Evolutionary conservation across 768 basidiomycete species (phyloP), one percentile per base, ranked within the genome.

Genomic region (Pisolithus sp.): DNA sequence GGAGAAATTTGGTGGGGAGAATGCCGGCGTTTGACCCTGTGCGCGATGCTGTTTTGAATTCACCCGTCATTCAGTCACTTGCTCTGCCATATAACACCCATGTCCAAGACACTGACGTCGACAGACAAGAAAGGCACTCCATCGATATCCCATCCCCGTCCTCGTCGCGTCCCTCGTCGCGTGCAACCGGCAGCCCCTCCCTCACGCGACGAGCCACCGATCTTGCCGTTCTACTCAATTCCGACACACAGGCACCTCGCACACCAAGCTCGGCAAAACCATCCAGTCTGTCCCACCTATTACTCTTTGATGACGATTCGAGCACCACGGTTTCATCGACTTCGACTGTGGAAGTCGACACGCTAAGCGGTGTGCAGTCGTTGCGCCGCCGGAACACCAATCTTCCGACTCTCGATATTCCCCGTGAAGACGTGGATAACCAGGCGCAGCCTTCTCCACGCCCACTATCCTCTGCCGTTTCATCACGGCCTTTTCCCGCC

Each of bases 31-130:
- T 89, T 76, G 89, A 90, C 77, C 87, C 89, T 61, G 87, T 91
- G 55, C 80, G 89, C 67, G 89, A 90, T 77, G 89, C 89, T 55
- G 85, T 89, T 62, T 79, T 86, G 60, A 87, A 87, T 69, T 86
- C 85, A 40, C 87, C 87, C 28, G 67, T 81, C 60, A 74, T 76
- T 38, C 74, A 75, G 57, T 63, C 76, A 46, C 70, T 69, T 60
- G 51, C 72, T 55, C 71, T 74, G 49, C 60, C 43, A 37, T 61
- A 59, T 36, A 5, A 12, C 10, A 41, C 28, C 20, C 59, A 65
- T 44, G 44, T 55, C 30, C 53, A 67, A 48, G 63, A 61, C 53
- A 53, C 46, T 53, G 68, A 66, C 53, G 4, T 26, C 46, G 64
- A 63, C 40, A 67, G 61, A 51, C 55, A 62, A 38, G 65, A 65